Percentiles rank a stretch among this genome's conserved stretches.
phyloP scores from a whole-genome alignment of 129 eudicot genomes.

The Saposhnikovia divaricata region DNA sequence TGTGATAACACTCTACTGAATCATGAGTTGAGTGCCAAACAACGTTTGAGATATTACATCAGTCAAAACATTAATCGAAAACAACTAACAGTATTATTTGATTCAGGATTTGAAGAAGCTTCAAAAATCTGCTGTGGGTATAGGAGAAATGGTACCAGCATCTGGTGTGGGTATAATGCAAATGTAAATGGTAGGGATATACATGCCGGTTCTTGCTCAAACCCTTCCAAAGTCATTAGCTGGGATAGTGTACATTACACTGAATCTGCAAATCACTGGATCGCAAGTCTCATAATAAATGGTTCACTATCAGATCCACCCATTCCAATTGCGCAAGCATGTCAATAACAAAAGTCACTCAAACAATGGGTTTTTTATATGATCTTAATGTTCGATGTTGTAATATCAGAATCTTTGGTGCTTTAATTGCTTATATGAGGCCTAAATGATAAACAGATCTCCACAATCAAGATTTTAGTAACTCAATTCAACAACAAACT shows the following conservation, averaged over 20 bases:
- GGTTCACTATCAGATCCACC: conserved; percentile 32
- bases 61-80: background rate
- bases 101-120: conserved; percentile 42
- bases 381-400: background rate
- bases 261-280: conserved; percentile 49
- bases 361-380: background rate
- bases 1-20: background rate
- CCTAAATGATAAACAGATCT: background rate
- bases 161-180: conserved; percentile 19
- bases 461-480: background rate
- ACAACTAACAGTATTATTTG: background rate
- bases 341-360: conserved; percentile 1
- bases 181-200: conserved; percentile 19
- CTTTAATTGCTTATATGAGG: background rate
- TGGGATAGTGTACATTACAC: conserved; percentile 57
- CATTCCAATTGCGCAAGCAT: conserved; percentile 26
- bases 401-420: background rate
- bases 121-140: conserved; percentile 33
- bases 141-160: background rate
- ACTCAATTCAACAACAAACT: background rate
- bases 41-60: background rate
- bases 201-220: conserved; percentile 24
- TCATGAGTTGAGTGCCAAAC: background rate
- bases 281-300: conserved; percentile 28
- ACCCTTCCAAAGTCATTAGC: conserved; percentile 34